These are phyloP conservation scores for Candida tetrigidarum DNA, from an alignment of 1,139 yeast species.

Conservation along the genomic window DNA sequence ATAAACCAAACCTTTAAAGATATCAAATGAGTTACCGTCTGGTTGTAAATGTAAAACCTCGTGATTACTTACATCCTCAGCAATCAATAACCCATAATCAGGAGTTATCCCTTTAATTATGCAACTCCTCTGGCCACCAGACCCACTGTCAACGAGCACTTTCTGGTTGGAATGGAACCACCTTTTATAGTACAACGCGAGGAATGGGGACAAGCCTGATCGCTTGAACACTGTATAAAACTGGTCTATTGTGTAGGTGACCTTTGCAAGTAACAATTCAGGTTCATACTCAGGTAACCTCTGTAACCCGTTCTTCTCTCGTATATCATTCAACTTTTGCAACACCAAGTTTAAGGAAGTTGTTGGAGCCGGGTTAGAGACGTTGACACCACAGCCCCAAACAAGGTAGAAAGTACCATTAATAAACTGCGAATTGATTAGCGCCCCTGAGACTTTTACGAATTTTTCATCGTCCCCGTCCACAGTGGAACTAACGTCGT, in stretches of 20 bases:
- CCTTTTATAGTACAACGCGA: conserved; percentile 73
- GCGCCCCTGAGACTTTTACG: conserved; percentile 81
- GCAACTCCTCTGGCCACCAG: conserved; percentile 51
- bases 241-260: conserved; percentile 65
- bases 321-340: conserved; percentile 55
- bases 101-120: conserved; percentile 77
- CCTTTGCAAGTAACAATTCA: conserved; percentile 72
- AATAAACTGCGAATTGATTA: conserved; percentile 77
- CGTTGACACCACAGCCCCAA: conserved; percentile 88
- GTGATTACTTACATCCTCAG: conserved; percentile 68
- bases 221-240: conserved; percentile 61
- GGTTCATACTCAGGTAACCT: conserved; percentile 54
- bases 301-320: conserved; percentile 42
- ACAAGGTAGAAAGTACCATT: conserved; percentile 62
- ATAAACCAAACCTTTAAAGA: conserved; percentile 89
- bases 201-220: conserved; percentile 70
- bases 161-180: conserved; percentile 86
- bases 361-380: conserved; percentile 87
- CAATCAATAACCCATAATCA: conserved; percentile 83
- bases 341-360: conserved; percentile 81
- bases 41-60: conserved; percentile 78
- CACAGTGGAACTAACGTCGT: conserved; percentile 36
- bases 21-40: conserved; percentile 97
- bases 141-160: conserved; percentile 55
- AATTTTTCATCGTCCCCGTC: conserved; percentile 53